Percentiles rank a stretch among this genome's conserved stretches.
phyloP scores from a whole-genome alignment of 2,329 filamentous ascomycete genomes.

The Aspergillus japonicus region DNA sequence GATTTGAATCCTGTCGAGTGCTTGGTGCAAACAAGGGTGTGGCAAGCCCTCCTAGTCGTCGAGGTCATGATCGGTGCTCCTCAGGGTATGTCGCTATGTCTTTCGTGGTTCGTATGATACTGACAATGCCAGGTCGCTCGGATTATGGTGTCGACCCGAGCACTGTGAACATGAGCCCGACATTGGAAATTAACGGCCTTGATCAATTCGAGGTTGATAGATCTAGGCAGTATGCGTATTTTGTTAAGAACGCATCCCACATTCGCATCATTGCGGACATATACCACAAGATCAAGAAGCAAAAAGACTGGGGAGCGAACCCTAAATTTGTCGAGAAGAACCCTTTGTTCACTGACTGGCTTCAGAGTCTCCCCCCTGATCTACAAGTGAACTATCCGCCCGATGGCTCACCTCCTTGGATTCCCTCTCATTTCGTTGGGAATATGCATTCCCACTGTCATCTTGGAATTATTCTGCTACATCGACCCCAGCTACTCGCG shows the following conservation, averaged over 20 bases:
- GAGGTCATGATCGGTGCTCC: conserved; percentile 93
- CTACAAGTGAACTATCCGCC: conserved; percentile 73
- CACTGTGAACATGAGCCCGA: conserved; percentile 71
- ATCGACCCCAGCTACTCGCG: conserved; percentile 79
- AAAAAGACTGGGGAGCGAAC: conserved; percentile 82
- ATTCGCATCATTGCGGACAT: conserved; percentile 74
- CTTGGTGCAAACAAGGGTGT: conserved; percentile 78
- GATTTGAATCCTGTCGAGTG: conserved; percentile 71
- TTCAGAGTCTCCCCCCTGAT: conserved; percentile 73
- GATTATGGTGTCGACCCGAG: conserved; percentile 75
- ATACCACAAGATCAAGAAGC: conserved; percentile 71
- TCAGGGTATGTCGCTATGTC: conserved; percentile 62
- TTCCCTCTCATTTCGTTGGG: conserved; percentile 82
- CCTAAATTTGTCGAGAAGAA: conserved; percentile 79
- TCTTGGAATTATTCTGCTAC: conserved; percentile 78
- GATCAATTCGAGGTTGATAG: conserved; percentile 74
- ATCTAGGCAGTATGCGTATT: conserved; percentile 81
- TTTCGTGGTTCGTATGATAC: background rate
- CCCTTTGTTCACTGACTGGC: conserved; percentile 72
- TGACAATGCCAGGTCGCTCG: conserved; percentile 60
- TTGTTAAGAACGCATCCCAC: conserved; percentile 73
- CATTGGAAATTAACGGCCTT: conserved; percentile 61
- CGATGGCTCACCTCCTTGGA: conserved; percentile 77
- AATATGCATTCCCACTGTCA: conserved; percentile 90
- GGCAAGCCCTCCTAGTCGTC: conserved; percentile 82